Evolutionary conservation across 2,329 filamentous ascomycete species (phyloP).

Genomic region (Pezicula radicicola): DNA sequence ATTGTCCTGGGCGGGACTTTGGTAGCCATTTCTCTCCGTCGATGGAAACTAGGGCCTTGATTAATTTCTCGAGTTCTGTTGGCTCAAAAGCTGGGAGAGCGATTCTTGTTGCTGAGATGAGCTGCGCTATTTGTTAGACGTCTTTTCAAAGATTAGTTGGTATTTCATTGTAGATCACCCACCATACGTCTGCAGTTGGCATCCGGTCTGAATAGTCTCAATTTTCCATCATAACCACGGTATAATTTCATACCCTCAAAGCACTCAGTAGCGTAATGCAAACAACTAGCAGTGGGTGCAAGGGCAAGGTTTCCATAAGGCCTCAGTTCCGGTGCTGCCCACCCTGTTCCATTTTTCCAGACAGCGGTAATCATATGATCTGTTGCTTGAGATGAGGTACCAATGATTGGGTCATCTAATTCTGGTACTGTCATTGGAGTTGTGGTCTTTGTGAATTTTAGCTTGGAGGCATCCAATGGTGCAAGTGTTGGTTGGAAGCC

Average conservation of each 20-base stretch:
- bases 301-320: constrained; percentile 77
- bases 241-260: constrained; percentile 87
- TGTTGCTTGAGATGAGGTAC: constrained; percentile 40
- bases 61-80: constrained; percentile 69
- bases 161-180: constrained; percentile 73
- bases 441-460: constrained; percentile 51
- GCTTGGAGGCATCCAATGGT: constrained; percentile 56
- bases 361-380: constrained; percentile 84
- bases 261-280: constrained; percentile 88
- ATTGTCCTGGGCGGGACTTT: constrained; percentile 61
- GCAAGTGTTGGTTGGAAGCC: constrained; percentile 57
- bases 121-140: constrained; percentile 16
- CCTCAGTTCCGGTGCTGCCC: constrained; percentile 70
- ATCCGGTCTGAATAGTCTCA: constrained; percentile 61
- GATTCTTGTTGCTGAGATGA: constrained; percentile 61
- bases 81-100: constrained; percentile 73
- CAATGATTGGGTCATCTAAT: constrained; percentile 35
- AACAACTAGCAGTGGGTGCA: constrained; percentile 74
- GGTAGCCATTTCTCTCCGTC: constrained; percentile 81
- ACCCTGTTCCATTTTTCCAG: constrained; percentile 66
- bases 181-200: constrained; percentile 46
- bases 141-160: constrained; percentile 56
- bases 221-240: constrained; percentile 65
- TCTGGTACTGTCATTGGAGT: constrained; percentile 51
- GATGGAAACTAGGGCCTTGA: constrained; percentile 66